These are phyloP conservation scores for Rubus parviflorus DNA, from an alignment of 306 rosid genomes.

Conservation along the genomic window DNA sequence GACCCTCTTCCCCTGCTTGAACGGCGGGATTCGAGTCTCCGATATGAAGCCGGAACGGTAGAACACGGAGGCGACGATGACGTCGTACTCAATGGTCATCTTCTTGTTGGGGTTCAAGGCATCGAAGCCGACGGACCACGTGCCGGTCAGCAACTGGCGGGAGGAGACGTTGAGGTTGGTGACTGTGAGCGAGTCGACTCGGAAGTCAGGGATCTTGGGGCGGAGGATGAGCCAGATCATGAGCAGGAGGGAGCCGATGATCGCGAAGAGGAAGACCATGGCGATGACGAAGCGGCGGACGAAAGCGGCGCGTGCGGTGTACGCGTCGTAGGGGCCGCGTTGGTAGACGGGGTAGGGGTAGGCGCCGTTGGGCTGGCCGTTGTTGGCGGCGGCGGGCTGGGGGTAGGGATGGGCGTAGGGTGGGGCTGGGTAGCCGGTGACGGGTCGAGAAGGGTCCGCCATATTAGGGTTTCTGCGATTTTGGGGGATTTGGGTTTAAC, in stretches of 20 bases:
- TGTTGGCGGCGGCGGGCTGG: conserved; percentile 23
- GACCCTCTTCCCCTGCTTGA: conserved; percentile 45
- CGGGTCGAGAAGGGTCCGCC: conserved; percentile 67
- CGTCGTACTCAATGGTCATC: conserved; percentile 54
- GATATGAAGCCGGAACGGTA: conserved; percentile 35
- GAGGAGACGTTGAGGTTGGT: conserved; percentile 50
- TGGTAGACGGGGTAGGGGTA: conserved; percentile 29
- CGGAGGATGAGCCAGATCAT: conserved; percentile 82
- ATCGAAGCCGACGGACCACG: conserved; percentile 49
- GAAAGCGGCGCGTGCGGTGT: conserved; percentile 39
- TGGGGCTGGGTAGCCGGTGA: conserved; percentile 75
- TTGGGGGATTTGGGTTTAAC: background rate
- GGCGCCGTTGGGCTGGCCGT: conserved; percentile 47
- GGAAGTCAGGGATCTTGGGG: conserved; percentile 65
- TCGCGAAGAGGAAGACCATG: conserved; percentile 52
- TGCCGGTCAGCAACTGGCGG: conserved; percentile 49
- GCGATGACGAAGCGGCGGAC: conserved; percentile 62
- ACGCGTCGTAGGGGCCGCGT: conserved; percentile 19
- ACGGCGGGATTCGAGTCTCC: conserved; percentile 45
- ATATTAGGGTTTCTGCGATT: conserved; percentile 17
- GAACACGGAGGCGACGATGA: conserved; percentile 30
- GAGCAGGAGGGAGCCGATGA: conserved; percentile 47
- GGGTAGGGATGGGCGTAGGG: conserved; percentile 26
- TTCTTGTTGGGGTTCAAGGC: conserved; percentile 71
- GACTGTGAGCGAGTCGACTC: conserved; percentile 48